Evolutionary conservation across 495 filamentous ascomycete genomes (phyloP).

Genomic region (Xylaria sp.): DNA sequence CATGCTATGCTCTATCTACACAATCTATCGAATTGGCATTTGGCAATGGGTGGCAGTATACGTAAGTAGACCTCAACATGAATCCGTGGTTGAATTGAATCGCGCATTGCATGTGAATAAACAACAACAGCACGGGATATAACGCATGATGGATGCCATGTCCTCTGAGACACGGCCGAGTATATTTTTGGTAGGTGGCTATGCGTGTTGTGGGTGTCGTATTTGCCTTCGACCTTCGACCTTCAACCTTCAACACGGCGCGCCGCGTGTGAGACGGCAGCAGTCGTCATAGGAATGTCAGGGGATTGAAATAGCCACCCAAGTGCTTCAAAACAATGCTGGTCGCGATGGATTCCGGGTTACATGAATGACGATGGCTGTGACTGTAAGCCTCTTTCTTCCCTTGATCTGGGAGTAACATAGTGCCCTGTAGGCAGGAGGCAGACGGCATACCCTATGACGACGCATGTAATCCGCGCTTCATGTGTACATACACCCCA

Average conservation of each 20-base stretch:
- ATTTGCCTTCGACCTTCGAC: neutral
- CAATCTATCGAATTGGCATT: constrained; percentile 7
- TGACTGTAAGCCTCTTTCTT: constrained; percentile 26
- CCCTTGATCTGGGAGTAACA: constrained; percentile 32
- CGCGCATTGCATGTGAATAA: neutral
- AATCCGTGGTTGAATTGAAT: neutral
- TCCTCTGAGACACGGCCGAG: constrained; percentile 25
- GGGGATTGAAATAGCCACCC: constrained; percentile 28
- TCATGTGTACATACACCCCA: constrained; percentile 7
- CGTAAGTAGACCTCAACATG: neutral
- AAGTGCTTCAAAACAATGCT: constrained; percentile 27
- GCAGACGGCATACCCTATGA: constrained; percentile 1
- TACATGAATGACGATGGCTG: constrained; percentile 42
- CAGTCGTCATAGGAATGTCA: constrained; percentile 33
- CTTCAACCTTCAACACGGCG: neutral
- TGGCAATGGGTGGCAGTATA: neutral
- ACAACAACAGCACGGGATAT: neutral
- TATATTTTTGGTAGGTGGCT: constrained; percentile 30
- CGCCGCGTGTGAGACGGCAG: constrained; percentile 22
- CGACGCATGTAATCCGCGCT: constrained; percentile 7
- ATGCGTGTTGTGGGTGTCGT: constrained; percentile 19
- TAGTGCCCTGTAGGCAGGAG: too few relatives aligned
- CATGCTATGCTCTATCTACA: too few relatives aligned
- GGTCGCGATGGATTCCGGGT: constrained; percentile 38
- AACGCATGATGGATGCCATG: constrained; percentile 14